Evolutionary conservation across 2,329 filamentous ascomycete species (phyloP).

Genomic region (Calonectria honghensis): DNA sequence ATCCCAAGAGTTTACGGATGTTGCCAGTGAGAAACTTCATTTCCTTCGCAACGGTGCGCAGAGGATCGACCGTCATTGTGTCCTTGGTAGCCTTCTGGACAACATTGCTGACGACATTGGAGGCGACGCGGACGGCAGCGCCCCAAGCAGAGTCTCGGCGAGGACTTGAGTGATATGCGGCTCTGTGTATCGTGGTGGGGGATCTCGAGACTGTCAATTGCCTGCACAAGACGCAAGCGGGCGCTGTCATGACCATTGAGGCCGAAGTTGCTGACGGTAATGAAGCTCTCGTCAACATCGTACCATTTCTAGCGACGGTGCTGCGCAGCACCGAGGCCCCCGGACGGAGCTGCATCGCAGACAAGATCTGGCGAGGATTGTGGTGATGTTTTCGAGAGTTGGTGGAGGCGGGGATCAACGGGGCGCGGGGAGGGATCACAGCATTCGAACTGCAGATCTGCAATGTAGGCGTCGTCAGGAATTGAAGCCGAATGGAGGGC

Average conservation of each 20-base stretch:
- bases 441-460: conserved; percentile 23
- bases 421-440: conserved; percentile 25
- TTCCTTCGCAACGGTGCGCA: conserved; percentile 94
- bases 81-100: conserved; percentile 77
- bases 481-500: conserved; percentile 5
- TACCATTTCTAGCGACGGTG: conserved; percentile 57
- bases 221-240: conserved; percentile 58
- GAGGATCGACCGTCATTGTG: conserved; percentile 87
- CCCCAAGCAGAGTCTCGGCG: conserved; percentile 80
- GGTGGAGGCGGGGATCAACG: conserved; percentile 26
- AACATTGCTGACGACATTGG: conserved; percentile 82
- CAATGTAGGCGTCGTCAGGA: conserved; percentile 3
- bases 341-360: conserved; percentile 72
- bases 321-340: conserved; percentile 71
- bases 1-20: conserved; percentile 93
- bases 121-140: conserved; percentile 81
- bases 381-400: conserved; percentile 29
- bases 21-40: conserved; percentile 97
- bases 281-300: conserved; percentile 48
- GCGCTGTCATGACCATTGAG: conserved; percentile 41
- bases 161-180: conserved; percentile 65
- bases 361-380: conserved; percentile 31
- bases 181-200: conserved; percentile 58
- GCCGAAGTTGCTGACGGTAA: conserved; percentile 36
- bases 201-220: conserved; percentile 57